These are phyloP conservation scores for Hyphodiscus hymeniophilus DNA, from an alignment of 495 filamentous ascomycete species.

Conservation along the genomic window DNA sequence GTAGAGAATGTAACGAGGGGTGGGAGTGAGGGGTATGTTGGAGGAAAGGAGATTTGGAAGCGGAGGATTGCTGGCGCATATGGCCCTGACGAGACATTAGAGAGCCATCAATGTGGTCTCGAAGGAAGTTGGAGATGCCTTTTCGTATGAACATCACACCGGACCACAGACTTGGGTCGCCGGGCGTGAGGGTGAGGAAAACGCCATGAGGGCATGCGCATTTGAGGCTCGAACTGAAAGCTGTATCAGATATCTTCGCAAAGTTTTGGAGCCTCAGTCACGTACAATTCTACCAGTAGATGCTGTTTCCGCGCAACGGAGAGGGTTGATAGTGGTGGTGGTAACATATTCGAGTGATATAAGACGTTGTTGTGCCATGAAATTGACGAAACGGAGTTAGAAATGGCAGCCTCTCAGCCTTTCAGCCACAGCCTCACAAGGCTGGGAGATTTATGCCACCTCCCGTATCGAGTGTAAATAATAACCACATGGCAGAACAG, in stretches of 20 bases:
- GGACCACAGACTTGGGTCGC: conserved; percentile 72
- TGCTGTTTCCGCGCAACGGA: conserved; percentile 45
- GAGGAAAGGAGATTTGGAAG: conserved; percentile 82
- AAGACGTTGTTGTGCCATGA: not conserved
- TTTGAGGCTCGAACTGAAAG: conserved; percentile 66
- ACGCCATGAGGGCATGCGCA: conserved; percentile 74
- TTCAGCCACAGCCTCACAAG: too few species aligned
- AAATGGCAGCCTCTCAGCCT: too few species aligned
- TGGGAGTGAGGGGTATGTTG: conserved; percentile 67
- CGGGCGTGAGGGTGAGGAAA: conserved; percentile 76
- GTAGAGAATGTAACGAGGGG: conserved; percentile 81
- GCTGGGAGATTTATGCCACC: too few species aligned
- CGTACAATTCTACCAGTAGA: conserved; percentile 71
- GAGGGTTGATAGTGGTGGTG: conserved; percentile 10
- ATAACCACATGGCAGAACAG: too few species aligned
- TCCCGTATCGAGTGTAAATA: too few species aligned
- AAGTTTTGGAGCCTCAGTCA: not conserved
- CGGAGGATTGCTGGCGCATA: conserved; percentile 83
- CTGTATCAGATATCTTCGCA: not conserved
- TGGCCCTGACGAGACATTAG: conserved; percentile 49
- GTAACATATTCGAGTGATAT: conserved; percentile 8
- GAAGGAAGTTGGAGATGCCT: too few species aligned
- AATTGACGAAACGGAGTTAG: not conserved
- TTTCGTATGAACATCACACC: conserved; percentile 87
- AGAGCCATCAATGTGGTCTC: too few species aligned